phyloP scores from a whole-genome alignment of 768 basidiomycete genomes.

The Termitomyces heimii region DNA sequence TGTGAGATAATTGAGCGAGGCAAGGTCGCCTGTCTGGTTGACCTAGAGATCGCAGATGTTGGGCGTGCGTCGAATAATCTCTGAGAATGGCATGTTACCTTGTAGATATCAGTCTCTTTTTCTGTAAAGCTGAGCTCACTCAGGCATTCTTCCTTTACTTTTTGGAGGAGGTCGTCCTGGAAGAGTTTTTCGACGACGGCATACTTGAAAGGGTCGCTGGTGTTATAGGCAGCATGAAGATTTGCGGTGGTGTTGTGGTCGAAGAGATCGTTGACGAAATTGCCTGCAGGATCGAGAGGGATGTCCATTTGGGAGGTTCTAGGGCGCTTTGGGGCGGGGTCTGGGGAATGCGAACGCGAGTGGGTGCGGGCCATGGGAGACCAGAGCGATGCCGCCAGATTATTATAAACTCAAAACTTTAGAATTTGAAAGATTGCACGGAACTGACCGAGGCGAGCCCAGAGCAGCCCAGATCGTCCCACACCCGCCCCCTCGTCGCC shows the following conservation, averaged over 20 bases:
- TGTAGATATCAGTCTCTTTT: conserved; percentile 99
- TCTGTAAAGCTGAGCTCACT: conserved; percentile 76
- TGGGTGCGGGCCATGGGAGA: conserved; percentile 23
- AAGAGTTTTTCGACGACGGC: conserved; percentile 77
- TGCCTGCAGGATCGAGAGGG: conserved; percentile 22
- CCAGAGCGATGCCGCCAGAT: not conserved
- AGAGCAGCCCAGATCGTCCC: not conserved
- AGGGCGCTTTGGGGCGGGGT: conserved; percentile 18
- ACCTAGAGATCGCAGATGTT: conserved; percentile 45
- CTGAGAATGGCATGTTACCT: conserved; percentile 37
- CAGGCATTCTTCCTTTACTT: conserved; percentile 82
- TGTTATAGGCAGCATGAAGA: conserved; percentile 50
- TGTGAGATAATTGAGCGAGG: conserved; percentile 85
- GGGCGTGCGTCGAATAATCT: conserved; percentile 3
- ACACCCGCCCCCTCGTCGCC: not conserved
- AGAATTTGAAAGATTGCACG: not conserved
- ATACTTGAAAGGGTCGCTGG: conserved; percentile 74
- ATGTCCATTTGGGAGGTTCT: conserved; percentile 24
- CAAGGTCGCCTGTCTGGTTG: conserved; percentile 94
- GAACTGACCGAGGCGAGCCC: conserved; percentile 11
- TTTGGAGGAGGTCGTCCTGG: conserved; percentile 72
- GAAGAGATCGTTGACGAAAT: conserved; percentile 53
- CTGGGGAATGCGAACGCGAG: conserved; percentile 21
- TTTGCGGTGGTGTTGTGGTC: conserved; percentile 48
- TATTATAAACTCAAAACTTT: conserved; percentile 4